Evolutionary conservation across 805 yeast species (phyloP), one percentile per base, ranked within the genome.

Genomic region (Sugiyamaella smithiae): DNA sequence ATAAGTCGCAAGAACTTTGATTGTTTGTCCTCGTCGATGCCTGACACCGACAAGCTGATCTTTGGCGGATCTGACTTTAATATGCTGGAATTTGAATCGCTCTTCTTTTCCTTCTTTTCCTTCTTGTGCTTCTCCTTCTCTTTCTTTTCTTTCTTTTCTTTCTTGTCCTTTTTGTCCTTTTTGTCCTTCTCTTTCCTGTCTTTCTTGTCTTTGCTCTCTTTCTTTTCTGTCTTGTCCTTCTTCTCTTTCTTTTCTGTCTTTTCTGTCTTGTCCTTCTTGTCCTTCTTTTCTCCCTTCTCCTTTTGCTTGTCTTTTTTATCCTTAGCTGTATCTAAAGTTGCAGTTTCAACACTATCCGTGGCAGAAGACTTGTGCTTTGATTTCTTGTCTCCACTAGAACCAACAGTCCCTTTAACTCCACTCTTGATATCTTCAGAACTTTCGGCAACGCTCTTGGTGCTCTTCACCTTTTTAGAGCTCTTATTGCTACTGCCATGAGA

Each of bases 1-100:
- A 57, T 57, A 28, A 57, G 47, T 9, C 61, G 53, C 12, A 57
- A 46, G 36, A 56, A 57, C 48, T 57, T 57, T 45, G 50, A 28
- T 43, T 57, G 61, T 22, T 55, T 53, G 7, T 43, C 40, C 9
- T 47, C 28, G 23, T 56, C 57, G 25, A 56, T 40, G 11, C 57
- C 57, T 6, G 51, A 49, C 5, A 55, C 56, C 1, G 53, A 43
- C 4, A 55, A 41, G 14, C 40, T 31, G 12, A 35, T 40, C 5
- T 42, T 49, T 2, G 50, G 24, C 1, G 38, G 31, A 1, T 36
- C 28, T 32, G 11, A 11, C 17, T 8, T 32, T 7, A 14, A 32
- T 8, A 6, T 32, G 37, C 37, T 32, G 14, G 17, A 19, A 33
- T 56, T 35, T 12, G 43, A 23, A 36, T 44, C 43, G 28, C 46